These are phyloP conservation scores for Tephrocybe sp. DNA, from an alignment of 768 basidiomycete genomes.

Conservation along the genomic window DNA sequence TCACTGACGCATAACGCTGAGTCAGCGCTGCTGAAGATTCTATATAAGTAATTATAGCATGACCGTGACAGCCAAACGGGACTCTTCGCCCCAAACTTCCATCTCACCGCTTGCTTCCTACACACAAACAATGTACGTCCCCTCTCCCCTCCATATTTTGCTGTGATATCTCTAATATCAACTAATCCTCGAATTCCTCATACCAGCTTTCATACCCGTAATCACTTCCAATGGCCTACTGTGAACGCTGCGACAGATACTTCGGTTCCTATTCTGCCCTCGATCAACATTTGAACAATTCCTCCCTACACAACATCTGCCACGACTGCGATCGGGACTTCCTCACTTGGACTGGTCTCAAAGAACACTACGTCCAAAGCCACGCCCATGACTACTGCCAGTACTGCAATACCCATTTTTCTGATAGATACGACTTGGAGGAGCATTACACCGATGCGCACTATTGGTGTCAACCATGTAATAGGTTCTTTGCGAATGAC, in stretches of 20 bases:
- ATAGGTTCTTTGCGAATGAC: constrained; percentile 38
- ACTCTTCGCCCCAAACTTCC: no score
- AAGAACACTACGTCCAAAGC: constrained; percentile 55
- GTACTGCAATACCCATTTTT: constrained; percentile 45
- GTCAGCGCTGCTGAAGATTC: no score
- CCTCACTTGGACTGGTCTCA: constrained; percentile 31
- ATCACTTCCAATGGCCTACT: constrained; percentile 38
- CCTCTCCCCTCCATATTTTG: no score
- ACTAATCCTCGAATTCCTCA: no score
- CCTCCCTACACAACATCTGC: constrained; percentile 45
- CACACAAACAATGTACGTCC: no score
- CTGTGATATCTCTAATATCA: no score
- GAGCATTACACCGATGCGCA: constrained; percentile 43
- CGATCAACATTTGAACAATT: constrained; percentile 34
- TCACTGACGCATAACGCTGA: no score
- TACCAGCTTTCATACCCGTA: no score
- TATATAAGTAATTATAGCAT: no score
- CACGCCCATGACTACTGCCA: constrained; percentile 52
- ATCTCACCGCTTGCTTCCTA: no score
- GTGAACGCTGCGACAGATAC: constrained; percentile 37
- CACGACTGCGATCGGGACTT: constrained; percentile 48
- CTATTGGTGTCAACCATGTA: constrained; percentile 41
- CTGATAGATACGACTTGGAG: constrained; percentile 28
- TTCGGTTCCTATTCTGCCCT: constrained; percentile 31
- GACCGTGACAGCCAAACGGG: no score